Evolutionary conservation across 306 rosid genomes (phyloP).

Genomic region (Lotus japonicus): DNA sequence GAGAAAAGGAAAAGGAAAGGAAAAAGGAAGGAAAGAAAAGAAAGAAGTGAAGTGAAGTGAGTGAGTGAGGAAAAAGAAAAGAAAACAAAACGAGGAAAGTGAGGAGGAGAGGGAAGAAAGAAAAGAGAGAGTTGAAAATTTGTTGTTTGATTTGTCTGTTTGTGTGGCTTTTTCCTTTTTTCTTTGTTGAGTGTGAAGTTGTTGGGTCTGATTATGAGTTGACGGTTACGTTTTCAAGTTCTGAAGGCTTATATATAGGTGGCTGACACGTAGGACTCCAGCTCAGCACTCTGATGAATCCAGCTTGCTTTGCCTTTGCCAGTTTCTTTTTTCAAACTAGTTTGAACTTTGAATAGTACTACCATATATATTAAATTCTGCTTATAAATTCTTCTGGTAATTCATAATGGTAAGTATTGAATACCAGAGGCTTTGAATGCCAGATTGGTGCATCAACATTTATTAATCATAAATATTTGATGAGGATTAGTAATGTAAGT

Average conservation of each 20-base stretch:
- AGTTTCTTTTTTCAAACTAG: not conserved
- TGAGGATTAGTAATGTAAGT: no score
- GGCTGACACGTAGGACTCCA: conserved; percentile 19
- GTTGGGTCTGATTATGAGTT: conserved; percentile 16
- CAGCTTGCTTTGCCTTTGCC: not conserved
- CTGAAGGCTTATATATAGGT: conserved; percentile 8
- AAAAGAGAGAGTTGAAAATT: conserved; percentile 19
- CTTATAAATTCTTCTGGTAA: not conserved
- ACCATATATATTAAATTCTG: no score
- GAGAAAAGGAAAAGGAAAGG: not conserved
- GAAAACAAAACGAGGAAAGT: conserved; percentile 21
- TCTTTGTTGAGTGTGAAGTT: conserved; percentile 5
- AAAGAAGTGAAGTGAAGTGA: not conserved
- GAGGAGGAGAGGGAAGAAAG: conserved; percentile 6
- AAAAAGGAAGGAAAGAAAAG: not conserved
- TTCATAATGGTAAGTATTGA: no score
- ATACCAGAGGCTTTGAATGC: no score
- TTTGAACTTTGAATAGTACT: no score
- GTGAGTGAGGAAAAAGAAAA: conserved; percentile 4
- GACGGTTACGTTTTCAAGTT: conserved; percentile 26
- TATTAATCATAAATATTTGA: no score
- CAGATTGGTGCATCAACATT: no score
- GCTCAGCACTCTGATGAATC: not conserved
- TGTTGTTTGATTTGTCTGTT: conserved; percentile 8
- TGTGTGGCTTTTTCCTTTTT: conserved; percentile 3